A percentile compares a stretch with the other conserved stretches of the same genome.
Evolutionary conservation across 2,329 filamentous ascomycete genomes (phyloP).

Genomic region (Gaeumannomyces sp.): DNA sequence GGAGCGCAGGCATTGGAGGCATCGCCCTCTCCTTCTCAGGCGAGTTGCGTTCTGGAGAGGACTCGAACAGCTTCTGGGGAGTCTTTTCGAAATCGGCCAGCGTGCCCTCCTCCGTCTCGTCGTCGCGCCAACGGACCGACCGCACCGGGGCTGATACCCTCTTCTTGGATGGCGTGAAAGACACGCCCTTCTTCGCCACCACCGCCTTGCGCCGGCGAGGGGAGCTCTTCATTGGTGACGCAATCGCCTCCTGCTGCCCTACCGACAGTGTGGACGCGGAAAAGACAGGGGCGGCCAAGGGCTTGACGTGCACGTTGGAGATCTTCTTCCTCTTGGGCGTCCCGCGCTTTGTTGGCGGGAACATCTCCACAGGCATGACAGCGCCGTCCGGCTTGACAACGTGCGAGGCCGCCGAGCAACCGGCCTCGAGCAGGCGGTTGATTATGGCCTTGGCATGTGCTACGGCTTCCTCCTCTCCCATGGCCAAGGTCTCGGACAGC

Average conservation of each 20-base stretch:
- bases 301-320: slow-evolving; percentile 33
- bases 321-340: slow-evolving; percentile 71
- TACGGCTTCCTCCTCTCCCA: slow-evolving; percentile 80
- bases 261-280: slow-evolving; percentile 21
- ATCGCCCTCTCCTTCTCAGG: slow-evolving; percentile 35
- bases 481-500: slow-evolving; percentile 71
- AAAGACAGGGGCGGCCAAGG: slow-evolving; percentile 39
- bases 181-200: slow-evolving; percentile 60
- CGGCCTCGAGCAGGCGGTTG: slow-evolving; percentile 68
- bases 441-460: slow-evolving; percentile 72
- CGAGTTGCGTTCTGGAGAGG: slow-evolving; percentile 24
- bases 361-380: slow-evolving; percentile 54
- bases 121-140: slow-evolving; percentile 86
- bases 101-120: slow-evolving; percentile 73
- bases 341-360: slow-evolving; percentile 64
- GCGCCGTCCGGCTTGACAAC: slow-evolving; percentile 85
- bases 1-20: slow-evolving; percentile 40
- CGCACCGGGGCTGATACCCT: slow-evolving; percentile 57
- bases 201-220: slow-evolving; percentile 71
- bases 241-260: slow-evolving; percentile 31
- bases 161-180: slow-evolving; percentile 77
- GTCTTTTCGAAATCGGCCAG: slow-evolving; percentile 90
- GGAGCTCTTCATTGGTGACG: slow-evolving; percentile 67
- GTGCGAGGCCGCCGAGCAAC: slow-evolving; percentile 68
- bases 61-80: slow-evolving; percentile 54